Evolutionary conservation across 129 eudicot species (phyloP).

Genomic region (Sambucus nigra): DNA sequence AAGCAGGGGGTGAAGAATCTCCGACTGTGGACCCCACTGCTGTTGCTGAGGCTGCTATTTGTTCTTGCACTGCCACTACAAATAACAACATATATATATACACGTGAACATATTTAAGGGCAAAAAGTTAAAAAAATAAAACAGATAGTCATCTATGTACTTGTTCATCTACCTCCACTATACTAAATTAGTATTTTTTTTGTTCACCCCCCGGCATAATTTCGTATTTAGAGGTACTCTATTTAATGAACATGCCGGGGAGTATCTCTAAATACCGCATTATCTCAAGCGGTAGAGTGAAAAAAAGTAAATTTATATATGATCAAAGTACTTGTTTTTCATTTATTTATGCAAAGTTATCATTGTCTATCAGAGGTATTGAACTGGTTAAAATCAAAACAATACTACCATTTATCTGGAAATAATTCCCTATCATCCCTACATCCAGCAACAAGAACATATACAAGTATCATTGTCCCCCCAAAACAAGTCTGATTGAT

Average conservation of each 20-base stretch:
- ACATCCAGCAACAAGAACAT: background rate
- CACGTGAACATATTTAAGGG: background rate
- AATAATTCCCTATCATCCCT: background rate
- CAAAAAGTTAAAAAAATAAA: background rate
- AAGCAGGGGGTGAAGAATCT: conserved; percentile 88
- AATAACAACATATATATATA: conserved; percentile 1
- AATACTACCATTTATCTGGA: background rate
- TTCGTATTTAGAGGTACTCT: too few relatives aligned
- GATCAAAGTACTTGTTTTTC: background rate
- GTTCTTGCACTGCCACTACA: conserved; percentile 88
- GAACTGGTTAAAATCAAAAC: background rate
- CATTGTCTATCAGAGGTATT: background rate
- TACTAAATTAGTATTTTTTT: background rate
- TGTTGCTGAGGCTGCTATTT: conserved; percentile 73
- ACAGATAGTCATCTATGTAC: background rate
- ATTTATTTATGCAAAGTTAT: background rate
- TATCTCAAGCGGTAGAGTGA: too few relatives aligned
- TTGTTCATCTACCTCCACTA: background rate
- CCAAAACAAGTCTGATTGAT: too few relatives aligned
- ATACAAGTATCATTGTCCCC: background rate
- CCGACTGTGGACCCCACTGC: conserved; percentile 65
- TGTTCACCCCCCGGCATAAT: too few relatives aligned
- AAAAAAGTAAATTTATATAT: background rate
- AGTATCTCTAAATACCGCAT: too few relatives aligned
- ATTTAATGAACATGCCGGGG: too few relatives aligned